These are phyloP conservation scores for Botrytis fabae DNA, from an alignment of 2,329 filamentous ascomycete species.

Conservation along the genomic window DNA sequence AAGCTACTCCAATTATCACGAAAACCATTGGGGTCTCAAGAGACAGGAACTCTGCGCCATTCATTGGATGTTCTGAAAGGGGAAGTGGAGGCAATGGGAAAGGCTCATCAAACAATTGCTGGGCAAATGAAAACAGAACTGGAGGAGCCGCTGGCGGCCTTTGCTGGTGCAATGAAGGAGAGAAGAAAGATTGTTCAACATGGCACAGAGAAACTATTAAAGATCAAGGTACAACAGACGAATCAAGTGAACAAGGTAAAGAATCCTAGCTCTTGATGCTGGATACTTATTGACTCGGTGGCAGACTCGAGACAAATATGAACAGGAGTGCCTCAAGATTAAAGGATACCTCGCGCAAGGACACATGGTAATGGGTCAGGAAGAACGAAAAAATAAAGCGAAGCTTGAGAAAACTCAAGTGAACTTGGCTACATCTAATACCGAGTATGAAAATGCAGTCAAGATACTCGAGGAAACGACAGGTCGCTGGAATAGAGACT, in stretches of 20 bases:
- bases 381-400: slow-evolving; percentile 97
- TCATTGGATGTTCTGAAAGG: slow-evolving; percentile 86
- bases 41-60: slow-evolving; percentile 76
- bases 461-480: slow-evolving; percentile 95
- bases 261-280: slow-evolving; percentile 18
- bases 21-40: slow-evolving; percentile 85
- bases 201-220: slow-evolving; percentile 90
- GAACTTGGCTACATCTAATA: slow-evolving; percentile 85
- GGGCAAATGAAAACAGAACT: slow-evolving; percentile 94
- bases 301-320: slow-evolving; percentile 86
- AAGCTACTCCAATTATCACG: slow-evolving; percentile 84
- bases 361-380: slow-evolving; percentile 99
- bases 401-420: slow-evolving; percentile 99
- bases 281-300: slow-evolving; percentile 27
- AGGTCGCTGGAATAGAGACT: slow-evolving; percentile 93
- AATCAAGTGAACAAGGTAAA: slow-evolving; percentile 84
- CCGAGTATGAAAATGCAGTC: slow-evolving; percentile 89
- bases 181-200: slow-evolving; percentile 93
- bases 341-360: slow-evolving; percentile 98
- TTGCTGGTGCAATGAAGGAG: slow-evolving; percentile 94
- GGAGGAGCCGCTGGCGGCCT: slow-evolving; percentile 89
- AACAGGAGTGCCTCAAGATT: slow-evolving; percentile 97
- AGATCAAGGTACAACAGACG: slow-evolving; percentile 90
- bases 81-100: slow-evolving; percentile 91
- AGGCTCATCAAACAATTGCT: slow-evolving; percentile 87